Evolutionary conservation across 257 asterid species (phyloP).

Genomic region (Sherardia arvensis): DNA sequence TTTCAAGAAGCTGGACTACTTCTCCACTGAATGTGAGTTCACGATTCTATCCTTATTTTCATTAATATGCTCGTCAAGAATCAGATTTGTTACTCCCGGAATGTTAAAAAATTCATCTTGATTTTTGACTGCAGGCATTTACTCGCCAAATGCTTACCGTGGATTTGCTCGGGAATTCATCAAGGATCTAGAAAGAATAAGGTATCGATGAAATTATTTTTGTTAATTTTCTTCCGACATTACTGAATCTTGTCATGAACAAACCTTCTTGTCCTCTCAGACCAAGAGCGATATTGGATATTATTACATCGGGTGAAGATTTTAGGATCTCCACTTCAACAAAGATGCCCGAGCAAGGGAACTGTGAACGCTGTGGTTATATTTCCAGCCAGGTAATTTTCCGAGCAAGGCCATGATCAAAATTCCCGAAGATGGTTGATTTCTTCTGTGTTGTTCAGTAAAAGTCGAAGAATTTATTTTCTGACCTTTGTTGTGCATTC

Average conservation of each 20-base stretch:
- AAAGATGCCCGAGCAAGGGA: constrained; percentile 98
- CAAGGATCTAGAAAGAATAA: constrained; percentile 88
- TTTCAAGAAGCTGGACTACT: constrained; percentile 87
- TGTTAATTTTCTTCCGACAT: no score
- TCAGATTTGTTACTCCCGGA: neutral
- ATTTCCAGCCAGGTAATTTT: constrained; percentile 86
- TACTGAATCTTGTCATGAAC: neutral
- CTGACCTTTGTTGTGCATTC: neutral
- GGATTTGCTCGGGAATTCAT: constrained; percentile 98
- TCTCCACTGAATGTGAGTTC: constrained; percentile 93
- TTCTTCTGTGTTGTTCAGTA: neutral
- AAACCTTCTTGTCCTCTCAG: constrained; percentile 23
- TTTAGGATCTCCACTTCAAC: constrained; percentile 80
- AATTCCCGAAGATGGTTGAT: neutral
- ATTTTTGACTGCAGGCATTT: constrained; percentile 49
- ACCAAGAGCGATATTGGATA: constrained; percentile 90
- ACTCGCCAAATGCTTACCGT: constrained; percentile 97
- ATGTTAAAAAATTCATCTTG: neutral
- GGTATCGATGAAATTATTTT: constrained; percentile 26
- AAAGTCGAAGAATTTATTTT: neutral
- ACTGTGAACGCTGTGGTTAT: constrained; percentile 87
- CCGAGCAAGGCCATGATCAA: neutral
- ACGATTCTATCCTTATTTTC: constrained; percentile 11
- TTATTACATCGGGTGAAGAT: constrained; percentile 92
- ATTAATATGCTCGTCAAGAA: neutral